Conservation (phyloP, 2,329 filamentous ascomycete species). For the Arthrinium puccinioides region DNA sequence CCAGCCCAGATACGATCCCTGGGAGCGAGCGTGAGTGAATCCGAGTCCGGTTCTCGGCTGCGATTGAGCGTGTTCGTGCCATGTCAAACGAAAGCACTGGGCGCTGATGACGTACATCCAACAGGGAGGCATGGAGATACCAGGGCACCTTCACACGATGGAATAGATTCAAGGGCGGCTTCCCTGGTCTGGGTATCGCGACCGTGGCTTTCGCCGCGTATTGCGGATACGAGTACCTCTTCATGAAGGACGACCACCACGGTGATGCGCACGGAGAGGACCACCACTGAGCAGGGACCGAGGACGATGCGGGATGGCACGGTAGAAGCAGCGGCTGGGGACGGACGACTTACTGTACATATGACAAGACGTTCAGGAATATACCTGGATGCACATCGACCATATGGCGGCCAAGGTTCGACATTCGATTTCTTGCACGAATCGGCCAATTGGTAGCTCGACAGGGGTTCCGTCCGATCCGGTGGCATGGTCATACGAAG, state of each 20-base stretch:
- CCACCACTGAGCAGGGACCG: slow-evolving; percentile 41
- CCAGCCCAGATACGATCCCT: slow-evolving; percentile 56
- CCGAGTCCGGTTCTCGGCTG: neutral
- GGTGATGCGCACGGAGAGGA: slow-evolving; percentile 45
- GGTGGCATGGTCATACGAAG: too few relatives aligned
- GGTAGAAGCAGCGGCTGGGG: neutral
- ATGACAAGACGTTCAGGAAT: slow-evolving; percentile 11
- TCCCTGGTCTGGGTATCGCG: slow-evolving; percentile 89
- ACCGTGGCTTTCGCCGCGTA: slow-evolving; percentile 87
- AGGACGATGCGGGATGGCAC: slow-evolving; percentile 2
- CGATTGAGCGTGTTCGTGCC: neutral
- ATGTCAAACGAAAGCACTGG: too few relatives aligned
- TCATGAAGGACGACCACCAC: slow-evolving; percentile 67
- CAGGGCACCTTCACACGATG: slow-evolving; percentile 77
- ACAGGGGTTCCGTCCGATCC: too few relatives aligned
- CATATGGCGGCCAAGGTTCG: too few relatives aligned
- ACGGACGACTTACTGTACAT: slow-evolving; percentile 26
- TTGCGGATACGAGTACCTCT: slow-evolving; percentile 82
- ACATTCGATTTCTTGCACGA: too few relatives aligned
- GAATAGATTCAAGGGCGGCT: slow-evolving; percentile 80
- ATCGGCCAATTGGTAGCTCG: too few relatives aligned
- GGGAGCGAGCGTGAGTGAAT: slow-evolving; percentile 53
- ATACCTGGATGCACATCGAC: too few relatives aligned
- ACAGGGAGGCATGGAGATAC: slow-evolving; percentile 93
- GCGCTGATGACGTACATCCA: too few relatives aligned